phyloP scores from a whole-genome alignment of 495 filamentous ascomycete genomes.

The Neurospora sublineolata region DNA sequence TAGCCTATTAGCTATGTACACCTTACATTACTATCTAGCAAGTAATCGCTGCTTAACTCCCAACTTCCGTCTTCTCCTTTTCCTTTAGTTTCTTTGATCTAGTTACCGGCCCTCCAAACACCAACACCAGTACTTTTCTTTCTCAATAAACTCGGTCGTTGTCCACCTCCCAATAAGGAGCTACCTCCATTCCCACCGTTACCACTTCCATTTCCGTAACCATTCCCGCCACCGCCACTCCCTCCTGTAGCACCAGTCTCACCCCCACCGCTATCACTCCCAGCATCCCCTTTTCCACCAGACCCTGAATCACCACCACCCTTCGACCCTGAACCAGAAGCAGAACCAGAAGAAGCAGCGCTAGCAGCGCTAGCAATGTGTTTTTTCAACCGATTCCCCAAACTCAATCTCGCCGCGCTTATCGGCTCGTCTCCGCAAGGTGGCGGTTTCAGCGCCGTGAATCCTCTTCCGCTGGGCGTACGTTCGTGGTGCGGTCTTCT shows the following conservation, averaged over 20 bases:
- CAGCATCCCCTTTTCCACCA: not conserved
- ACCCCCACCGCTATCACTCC: not conserved
- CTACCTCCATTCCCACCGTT: not conserved
- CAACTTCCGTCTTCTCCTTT: not conserved
- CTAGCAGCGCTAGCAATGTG: not conserved
- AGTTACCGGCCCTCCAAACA: not conserved
- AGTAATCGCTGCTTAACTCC: not conserved
- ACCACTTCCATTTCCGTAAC: not conserved
- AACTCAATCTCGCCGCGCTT: constrained; percentile 32
- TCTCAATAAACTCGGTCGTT: not conserved
- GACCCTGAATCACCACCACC: not conserved
- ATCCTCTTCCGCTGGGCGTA: not conserved
- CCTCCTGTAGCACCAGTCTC: not conserved
- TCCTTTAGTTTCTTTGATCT: not conserved
- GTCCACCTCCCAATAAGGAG: not conserved
- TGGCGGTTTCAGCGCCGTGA: constrained; percentile 5
- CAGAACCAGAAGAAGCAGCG: not conserved
- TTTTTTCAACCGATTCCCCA: constrained; percentile 34
- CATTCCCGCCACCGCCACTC: not conserved
- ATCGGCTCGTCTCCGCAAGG: constrained; percentile 22
- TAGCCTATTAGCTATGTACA: not conserved
- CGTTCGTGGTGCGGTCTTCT: not conserved
- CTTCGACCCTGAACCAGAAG: not conserved
- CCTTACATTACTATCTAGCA: not conserved
- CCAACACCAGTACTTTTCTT: not conserved